Conservation (phyloP, 2,329 filamentous ascomycete species). For the Aaosphaeria arxii region DNA sequence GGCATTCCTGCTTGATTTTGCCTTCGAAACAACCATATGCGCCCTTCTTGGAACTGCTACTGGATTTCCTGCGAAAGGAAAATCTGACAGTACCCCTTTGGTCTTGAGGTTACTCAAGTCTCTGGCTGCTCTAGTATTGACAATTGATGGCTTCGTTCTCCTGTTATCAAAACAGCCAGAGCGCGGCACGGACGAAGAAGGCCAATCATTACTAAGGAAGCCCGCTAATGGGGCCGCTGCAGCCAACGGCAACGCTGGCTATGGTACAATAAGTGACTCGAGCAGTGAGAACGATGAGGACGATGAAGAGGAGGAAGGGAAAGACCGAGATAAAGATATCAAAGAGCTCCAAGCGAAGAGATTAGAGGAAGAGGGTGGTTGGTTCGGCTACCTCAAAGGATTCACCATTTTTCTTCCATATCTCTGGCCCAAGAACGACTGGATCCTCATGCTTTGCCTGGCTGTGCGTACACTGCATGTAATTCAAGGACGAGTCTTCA, state of each 20-base stretch:
- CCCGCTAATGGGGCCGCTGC: constrained; percentile 27
- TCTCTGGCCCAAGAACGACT: constrained; percentile 70
- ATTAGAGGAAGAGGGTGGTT: constrained; percentile 71
- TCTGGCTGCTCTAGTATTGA: constrained; percentile 18
- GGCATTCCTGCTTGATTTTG: constrained; percentile 28
- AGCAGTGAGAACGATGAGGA: neutral
- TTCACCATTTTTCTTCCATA: constrained; percentile 75
- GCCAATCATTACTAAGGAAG: constrained; percentile 56
- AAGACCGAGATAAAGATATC: constrained; percentile 56
- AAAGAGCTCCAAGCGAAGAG: constrained; percentile 55
- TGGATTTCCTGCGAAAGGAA: constrained; percentile 7
- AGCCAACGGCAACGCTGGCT: constrained; percentile 30
- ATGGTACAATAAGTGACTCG: constrained; percentile 30
- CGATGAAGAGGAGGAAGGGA: constrained; percentile 42
- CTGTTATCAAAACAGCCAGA: constrained; percentile 25
- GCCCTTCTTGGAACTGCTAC: constrained; percentile 17
- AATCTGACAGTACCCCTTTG: constrained; percentile 18
- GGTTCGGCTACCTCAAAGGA: constrained; percentile 72
- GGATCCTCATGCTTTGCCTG: constrained; percentile 64
- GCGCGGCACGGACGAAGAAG: constrained; percentile 52
- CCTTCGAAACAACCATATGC: constrained; percentile 28
- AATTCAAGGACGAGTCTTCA: constrained; percentile 67
- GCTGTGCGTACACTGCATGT: constrained; percentile 66
- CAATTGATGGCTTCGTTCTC: constrained; percentile 28
- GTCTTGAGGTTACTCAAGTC: constrained; percentile 19